A percentile compares a stretch with the other conserved stretches of the same genome.
These are phyloP conservation scores for Neofusicoccum parvum DNA, from an alignment of 2,329 filamentous ascomycete genomes.

Conservation along the genomic window DNA sequence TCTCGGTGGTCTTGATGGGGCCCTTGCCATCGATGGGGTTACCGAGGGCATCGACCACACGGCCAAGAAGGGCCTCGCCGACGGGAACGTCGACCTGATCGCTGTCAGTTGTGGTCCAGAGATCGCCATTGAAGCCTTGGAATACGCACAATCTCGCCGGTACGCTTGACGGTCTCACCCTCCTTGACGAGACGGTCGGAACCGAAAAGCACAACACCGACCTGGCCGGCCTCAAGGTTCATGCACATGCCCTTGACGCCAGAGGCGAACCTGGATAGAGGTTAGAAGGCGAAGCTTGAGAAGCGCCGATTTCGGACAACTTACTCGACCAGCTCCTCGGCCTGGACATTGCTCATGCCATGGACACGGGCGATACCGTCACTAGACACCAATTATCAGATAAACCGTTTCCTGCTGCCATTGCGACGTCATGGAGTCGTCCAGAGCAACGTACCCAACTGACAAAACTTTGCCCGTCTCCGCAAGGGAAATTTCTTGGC, in stretches of 20 bases:
- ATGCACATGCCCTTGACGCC: constrained; percentile 99
- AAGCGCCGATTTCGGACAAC: constrained; percentile 45
- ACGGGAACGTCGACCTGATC: constrained; percentile 91
- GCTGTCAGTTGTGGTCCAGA: neutral
- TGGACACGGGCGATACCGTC: constrained; percentile 99
- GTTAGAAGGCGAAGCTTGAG: constrained; percentile 25
- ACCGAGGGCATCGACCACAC: constrained; percentile 97
- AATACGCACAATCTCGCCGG: constrained; percentile 89
- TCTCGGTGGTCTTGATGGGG: constrained; percentile 88
- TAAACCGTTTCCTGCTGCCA: constrained; percentile 21
- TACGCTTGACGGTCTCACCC: constrained; percentile 99
- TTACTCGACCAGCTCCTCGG: constrained; percentile 99
- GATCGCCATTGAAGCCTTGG: neutral
- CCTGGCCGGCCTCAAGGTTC: constrained; percentile 99
- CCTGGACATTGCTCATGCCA: constrained; percentile 99
- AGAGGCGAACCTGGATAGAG: constrained; percentile 79
- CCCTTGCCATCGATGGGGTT: constrained; percentile 99
- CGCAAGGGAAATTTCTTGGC: constrained; percentile 93
- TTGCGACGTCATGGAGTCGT: constrained; percentile 32
- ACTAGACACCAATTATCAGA: constrained; percentile 60
- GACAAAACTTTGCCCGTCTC: constrained; percentile 95
- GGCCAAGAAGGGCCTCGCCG: constrained; percentile 87
- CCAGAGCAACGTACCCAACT: constrained; percentile 32
- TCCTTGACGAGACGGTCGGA: constrained; percentile 99
- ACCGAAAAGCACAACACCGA: constrained; percentile 99